A percentile compares a stretch with the other conserved stretches of the same genome.
Evolutionary conservation across 192 early-diverging fungal species (phyloP).

Genomic region (Linnemannia zychae): DNA sequence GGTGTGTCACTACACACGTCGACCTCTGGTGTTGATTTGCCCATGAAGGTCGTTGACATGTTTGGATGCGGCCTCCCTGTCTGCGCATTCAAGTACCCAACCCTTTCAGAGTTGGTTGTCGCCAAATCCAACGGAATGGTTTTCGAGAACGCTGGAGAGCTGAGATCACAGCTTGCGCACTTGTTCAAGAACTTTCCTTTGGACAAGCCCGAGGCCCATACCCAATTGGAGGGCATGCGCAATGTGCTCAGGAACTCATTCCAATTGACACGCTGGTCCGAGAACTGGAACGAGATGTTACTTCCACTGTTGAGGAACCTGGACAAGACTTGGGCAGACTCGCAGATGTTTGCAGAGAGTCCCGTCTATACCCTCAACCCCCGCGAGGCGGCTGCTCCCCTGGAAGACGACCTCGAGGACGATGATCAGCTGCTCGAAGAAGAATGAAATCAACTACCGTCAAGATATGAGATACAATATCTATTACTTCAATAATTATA

Average conservation of each 20-base stretch:
- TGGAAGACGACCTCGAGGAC: slow-evolving; percentile 4
- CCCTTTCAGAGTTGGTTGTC: slow-evolving; percentile 43
- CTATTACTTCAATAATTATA: too few relatives aligned
- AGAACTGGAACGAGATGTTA: slow-evolving; percentile 46
- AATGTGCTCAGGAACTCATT: slow-evolving; percentile 27
- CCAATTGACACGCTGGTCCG: slow-evolving; percentile 46
- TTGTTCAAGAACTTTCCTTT: slow-evolving; percentile 44
- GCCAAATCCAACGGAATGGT: slow-evolving; percentile 48
- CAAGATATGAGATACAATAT: too few relatives aligned
- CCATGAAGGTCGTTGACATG: slow-evolving; percentile 99
- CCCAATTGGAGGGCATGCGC: slow-evolving; percentile 38
- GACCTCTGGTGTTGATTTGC: slow-evolving; percentile 95
- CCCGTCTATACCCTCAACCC: slow-evolving; percentile 31
- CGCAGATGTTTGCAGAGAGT: slow-evolving; percentile 53
- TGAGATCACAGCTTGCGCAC: slow-evolving; percentile 33
- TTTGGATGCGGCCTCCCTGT: slow-evolving; percentile 96
- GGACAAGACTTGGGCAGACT: slow-evolving; percentile 55
- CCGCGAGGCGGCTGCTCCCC: background rate
- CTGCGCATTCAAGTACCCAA: slow-evolving; percentile 70
- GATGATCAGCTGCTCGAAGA: slow-evolving; percentile 3
- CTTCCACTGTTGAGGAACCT: slow-evolving; percentile 41
- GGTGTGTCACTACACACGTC: slow-evolving; percentile 94
- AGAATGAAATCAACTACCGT: too few relatives aligned
- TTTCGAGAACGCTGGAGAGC: slow-evolving; percentile 41
- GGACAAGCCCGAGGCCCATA: slow-evolving; percentile 31